These are phyloP conservation scores for Sechiopsis laciniata DNA, from an alignment of 306 rosid genomes.

Conservation along the genomic window DNA sequence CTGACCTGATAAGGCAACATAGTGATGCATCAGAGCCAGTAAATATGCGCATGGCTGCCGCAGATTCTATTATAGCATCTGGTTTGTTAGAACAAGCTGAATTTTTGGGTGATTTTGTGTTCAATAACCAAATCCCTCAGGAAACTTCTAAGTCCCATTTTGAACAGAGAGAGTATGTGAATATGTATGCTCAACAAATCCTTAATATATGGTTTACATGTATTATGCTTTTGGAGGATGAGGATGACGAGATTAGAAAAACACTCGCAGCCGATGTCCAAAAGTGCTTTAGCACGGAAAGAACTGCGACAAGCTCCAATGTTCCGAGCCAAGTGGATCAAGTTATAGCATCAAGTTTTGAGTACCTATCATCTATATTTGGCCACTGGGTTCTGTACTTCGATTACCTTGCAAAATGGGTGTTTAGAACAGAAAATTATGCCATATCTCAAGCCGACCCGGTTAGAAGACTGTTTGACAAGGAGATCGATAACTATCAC, in stretches of 20 bases:
- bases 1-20: conserved; percentile 43
- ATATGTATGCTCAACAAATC: conserved; percentile 55
- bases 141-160: conserved; percentile 31
- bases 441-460: conserved; percentile 56
- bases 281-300: conserved; percentile 48
- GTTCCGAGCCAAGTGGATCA: conserved; percentile 84
- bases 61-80: conserved; percentile 72
- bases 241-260: conserved; percentile 65
- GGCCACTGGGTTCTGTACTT: conserved; percentile 83
- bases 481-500: conserved; percentile 90
- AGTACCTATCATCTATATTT: conserved; percentile 66
- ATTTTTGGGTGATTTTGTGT: conserved; percentile 40
- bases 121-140: conserved; percentile 30
- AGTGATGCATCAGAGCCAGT: conserved; percentile 64
- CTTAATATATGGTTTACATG: conserved; percentile 76
- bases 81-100: conserved; percentile 80
- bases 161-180: conserved; percentile 44
- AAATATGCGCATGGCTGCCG: conserved; percentile 74
- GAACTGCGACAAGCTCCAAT: conserved; percentile 29
- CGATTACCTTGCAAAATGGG: conserved; percentile 50
- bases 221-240: conserved; percentile 88
- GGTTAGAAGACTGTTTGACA: conserved; percentile 82
- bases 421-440: conserved; percentile 42
- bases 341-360: conserved; percentile 67
- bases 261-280: conserved; percentile 65